Evolutionary conservation across 2,329 filamentous ascomycete species (phyloP).

Genomic region (Phialocephala sp.): DNA sequence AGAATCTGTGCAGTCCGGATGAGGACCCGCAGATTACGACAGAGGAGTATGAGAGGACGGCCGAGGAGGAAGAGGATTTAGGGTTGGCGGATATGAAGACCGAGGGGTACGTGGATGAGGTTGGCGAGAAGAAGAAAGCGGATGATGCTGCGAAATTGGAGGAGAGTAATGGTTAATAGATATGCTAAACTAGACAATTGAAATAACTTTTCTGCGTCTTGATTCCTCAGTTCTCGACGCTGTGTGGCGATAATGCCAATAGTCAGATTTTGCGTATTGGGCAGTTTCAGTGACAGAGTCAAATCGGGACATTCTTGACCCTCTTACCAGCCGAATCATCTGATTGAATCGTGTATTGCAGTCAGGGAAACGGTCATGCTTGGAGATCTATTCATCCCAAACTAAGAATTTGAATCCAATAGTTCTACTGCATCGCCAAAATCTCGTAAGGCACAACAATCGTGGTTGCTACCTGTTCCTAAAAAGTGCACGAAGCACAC

Average conservation of each 20-base stretch:
- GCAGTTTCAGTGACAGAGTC: background rate
- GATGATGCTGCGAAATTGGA: slow-evolving; percentile 10
- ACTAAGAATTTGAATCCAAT: background rate
- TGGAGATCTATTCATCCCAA: background rate
- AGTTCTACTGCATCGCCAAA: background rate
- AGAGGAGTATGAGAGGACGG: slow-evolving; percentile 85
- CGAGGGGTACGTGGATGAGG: slow-evolving; percentile 68
- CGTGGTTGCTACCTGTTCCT: background rate
- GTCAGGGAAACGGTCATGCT: background rate
- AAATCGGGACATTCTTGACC: background rate
- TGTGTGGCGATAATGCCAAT: background rate
- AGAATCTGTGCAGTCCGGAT: slow-evolving; percentile 80
- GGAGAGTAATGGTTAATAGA: slow-evolving; percentile 16
- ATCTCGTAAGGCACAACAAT: background rate
- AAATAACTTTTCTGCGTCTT: background rate
- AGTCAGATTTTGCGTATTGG: background rate
- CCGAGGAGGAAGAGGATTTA: slow-evolving; percentile 92
- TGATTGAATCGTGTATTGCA: background rate
- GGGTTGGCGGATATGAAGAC: slow-evolving; percentile 92
- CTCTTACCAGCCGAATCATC: no score
- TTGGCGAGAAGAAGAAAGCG: slow-evolving; percentile 36
- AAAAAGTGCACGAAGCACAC: background rate
- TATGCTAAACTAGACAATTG: slow-evolving; percentile 3
- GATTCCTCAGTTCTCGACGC: background rate
- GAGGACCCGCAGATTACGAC: slow-evolving; percentile 79